Evolutionary conservation across 106 monocot genomes (phyloP).

Genomic region (Dendrobium officinale): DNA sequence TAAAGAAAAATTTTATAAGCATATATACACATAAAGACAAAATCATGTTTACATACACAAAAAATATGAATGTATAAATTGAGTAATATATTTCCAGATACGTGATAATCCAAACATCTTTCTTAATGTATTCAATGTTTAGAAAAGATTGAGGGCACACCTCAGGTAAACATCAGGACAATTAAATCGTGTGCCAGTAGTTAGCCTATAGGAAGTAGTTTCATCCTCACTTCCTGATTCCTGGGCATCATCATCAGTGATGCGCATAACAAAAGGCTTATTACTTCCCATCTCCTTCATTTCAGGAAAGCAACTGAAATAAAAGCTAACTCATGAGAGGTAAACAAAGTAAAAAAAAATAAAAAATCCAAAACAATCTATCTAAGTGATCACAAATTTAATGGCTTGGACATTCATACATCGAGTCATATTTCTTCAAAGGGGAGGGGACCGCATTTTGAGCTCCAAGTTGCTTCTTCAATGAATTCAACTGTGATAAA

Average conservation of each 20-base stretch:
- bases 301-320: neutral
- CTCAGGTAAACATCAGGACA: slow-evolving; percentile 34
- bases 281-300: neutral
- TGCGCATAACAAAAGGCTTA: slow-evolving; percentile 34
- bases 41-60: neutral
- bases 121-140: neutral
- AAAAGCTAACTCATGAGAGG: neutral
- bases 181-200: slow-evolving; percentile 32
- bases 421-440: slow-evolving; percentile 11
- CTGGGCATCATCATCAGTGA: slow-evolving; percentile 23
- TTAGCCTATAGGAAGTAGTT: neutral
- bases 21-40: neutral
- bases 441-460: slow-evolving; percentile 9
- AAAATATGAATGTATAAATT: neutral
- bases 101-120: neutral
- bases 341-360: neutral
- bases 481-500: slow-evolving; percentile 28
- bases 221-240: slow-evolving; percentile 2
- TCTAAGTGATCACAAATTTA: neutral
- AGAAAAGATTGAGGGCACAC: slow-evolving; percentile 5
- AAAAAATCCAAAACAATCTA: neutral
- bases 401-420: neutral
- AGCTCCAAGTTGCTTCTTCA: slow-evolving; percentile 21
- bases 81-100: neutral
- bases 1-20: neutral